Conservation (phyloP, 2,329 filamentous ascomycete genomes). For the Microdochium paspali region DNA sequence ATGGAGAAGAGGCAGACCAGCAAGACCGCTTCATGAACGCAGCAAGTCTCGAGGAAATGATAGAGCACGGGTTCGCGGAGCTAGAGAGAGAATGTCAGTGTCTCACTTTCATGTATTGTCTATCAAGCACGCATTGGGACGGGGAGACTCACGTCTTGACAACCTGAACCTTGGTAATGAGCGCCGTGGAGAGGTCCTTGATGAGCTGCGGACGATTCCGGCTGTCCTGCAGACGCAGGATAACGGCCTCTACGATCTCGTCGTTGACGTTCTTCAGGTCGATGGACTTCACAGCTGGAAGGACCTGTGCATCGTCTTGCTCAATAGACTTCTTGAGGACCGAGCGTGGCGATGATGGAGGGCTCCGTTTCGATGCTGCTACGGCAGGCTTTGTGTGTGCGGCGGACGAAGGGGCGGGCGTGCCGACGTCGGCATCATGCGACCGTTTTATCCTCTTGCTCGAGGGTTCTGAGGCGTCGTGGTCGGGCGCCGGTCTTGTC, state of each 20-base stretch:
- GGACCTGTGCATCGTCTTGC: slow-evolving; percentile 25
- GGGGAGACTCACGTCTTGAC: slow-evolving; percentile 74
- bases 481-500: slow-evolving; percentile 17
- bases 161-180: slow-evolving; percentile 67
- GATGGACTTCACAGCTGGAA: slow-evolving; percentile 39
- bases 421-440: slow-evolving; percentile 37
- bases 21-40: slow-evolving; percentile 81
- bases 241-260: slow-evolving; percentile 87
- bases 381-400: slow-evolving; percentile 16
- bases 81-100: slow-evolving; percentile 35
- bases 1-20: slow-evolving; percentile 70
- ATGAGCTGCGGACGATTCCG: slow-evolving; percentile 89
- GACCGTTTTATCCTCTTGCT: slow-evolving; percentile 71
- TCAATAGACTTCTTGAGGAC: slow-evolving; percentile 32
- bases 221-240: slow-evolving; percentile 79
- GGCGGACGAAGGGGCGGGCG: slow-evolving; percentile 17
- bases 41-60: slow-evolving; percentile 86
- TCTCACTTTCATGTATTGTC: slow-evolving; percentile 1
- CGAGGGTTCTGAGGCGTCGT: slow-evolving; percentile 23
- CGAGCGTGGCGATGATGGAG: slow-evolving; percentile 71
- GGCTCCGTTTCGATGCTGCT: slow-evolving; percentile 43
- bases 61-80: slow-evolving; percentile 89
- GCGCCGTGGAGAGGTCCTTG: slow-evolving; percentile 78
- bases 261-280: slow-evolving; percentile 83
- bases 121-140: slow-evolving; percentile 4